Evolutionary conservation across 345 rosid genomes (phyloP).

Genomic region (Hibiscus tridactylites): DNA sequence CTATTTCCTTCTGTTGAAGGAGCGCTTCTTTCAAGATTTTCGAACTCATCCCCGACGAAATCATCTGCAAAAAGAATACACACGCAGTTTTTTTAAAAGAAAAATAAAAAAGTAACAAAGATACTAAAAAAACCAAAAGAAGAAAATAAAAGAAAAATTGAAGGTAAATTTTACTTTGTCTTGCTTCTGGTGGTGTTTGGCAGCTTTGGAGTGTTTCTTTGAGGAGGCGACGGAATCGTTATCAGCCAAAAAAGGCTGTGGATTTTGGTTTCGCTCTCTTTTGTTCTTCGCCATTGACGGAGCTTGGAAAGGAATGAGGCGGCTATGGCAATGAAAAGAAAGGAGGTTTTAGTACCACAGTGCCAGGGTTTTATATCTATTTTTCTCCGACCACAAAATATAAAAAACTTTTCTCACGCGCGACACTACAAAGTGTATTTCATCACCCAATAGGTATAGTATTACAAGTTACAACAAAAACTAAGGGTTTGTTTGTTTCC

Average conservation of each 20-base stretch:
- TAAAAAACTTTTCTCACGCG: neutral
- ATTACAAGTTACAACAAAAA: neutral
- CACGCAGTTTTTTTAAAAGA: no score
- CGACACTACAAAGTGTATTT: neutral
- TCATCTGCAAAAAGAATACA: constrained; percentile 28
- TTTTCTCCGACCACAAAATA: neutral
- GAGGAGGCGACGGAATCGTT: constrained; percentile 39
- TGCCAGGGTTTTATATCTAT: neutral
- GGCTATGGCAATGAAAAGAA: neutral
- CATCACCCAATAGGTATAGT: neutral
- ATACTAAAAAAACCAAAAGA: neutral
- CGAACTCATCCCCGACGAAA: constrained; percentile 62
- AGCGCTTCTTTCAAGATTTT: constrained; percentile 82
- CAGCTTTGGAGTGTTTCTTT: constrained; percentile 54
- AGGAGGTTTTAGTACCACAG: neutral
- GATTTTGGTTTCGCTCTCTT: constrained; percentile 56
- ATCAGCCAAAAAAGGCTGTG: constrained; percentile 51
- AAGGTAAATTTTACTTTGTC: constrained; percentile 32
- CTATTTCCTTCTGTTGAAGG: constrained; percentile 74
- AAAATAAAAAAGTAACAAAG: neutral
- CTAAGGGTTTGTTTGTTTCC: no score
- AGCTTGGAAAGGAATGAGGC: neutral
- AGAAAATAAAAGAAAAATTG: neutral
- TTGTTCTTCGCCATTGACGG: constrained; percentile 26
- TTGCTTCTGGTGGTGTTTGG: constrained; percentile 54